phyloP scores from a whole-genome alignment of 352 stramenopile genomes.

The Globisporangium orthogonon region DNA sequence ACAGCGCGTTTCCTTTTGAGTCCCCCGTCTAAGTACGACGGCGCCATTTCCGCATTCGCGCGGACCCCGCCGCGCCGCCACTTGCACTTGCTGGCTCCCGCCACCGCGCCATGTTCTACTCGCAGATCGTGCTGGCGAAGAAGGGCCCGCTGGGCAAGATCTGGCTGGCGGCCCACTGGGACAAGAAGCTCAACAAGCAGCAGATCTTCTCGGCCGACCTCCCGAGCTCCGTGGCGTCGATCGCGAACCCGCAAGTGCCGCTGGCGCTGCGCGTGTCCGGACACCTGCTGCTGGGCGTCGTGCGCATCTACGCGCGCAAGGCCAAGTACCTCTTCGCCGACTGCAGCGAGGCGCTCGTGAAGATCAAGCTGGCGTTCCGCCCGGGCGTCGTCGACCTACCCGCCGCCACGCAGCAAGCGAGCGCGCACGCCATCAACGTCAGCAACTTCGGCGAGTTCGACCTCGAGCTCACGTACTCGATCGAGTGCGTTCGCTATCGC shows the following conservation, averaged over 20 bases:
- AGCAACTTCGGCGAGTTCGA: slow-evolving; percentile 85
- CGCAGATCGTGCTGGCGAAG: slow-evolving; percentile 98
- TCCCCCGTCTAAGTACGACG: neutral
- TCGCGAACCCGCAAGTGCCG: slow-evolving; percentile 95
- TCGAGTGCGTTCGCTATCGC: slow-evolving; percentile 48
- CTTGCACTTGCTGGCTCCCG: too few relatives aligned
- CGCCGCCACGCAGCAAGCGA: slow-evolving; percentile 52
- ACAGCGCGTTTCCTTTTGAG: too few relatives aligned
- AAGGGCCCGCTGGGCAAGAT: slow-evolving; percentile 98
- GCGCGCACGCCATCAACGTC: slow-evolving; percentile 75
- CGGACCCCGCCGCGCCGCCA: too few relatives aligned
- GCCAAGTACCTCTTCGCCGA: slow-evolving; percentile 98
- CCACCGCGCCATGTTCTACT: slow-evolving; percentile 95
- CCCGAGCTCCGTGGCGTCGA: slow-evolving; percentile 92
- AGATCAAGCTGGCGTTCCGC: slow-evolving; percentile 98
- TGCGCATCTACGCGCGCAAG: slow-evolving; percentile 98
- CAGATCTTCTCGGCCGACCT: slow-evolving; percentile 99
- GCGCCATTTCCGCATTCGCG: too few relatives aligned
- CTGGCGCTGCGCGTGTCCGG: slow-evolving; percentile 96
- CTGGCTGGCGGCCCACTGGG: slow-evolving; percentile 98
- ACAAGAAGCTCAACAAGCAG: slow-evolving; percentile 99
- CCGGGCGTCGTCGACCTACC: slow-evolving; percentile 78
- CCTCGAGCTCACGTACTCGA: slow-evolving; percentile 74
- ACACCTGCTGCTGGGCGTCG: slow-evolving; percentile 97
- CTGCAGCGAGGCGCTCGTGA: slow-evolving; percentile 98